Evolutionary conservation across 768 basidiomycete genomes (phyloP), one percentile per base, ranked within the genome.

Genomic region (Phylloporus sp.): DNA sequence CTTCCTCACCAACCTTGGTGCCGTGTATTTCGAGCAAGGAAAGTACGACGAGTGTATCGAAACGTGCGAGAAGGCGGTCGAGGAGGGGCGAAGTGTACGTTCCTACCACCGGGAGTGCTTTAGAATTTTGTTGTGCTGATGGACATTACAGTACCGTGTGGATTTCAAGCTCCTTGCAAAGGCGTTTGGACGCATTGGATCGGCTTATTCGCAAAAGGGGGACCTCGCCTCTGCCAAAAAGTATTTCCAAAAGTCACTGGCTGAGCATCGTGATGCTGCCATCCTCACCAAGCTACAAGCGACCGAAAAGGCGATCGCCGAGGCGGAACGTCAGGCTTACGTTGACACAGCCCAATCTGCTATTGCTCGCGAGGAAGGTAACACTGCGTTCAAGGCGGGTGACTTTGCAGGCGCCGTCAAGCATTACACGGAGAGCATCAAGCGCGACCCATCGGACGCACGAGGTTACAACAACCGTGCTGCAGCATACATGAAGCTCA

Each of bases 401-500:
- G 84, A 95, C 66, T 99, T 93, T 67, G 94, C 82, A 10, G 81
- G 77, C 10, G 88, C 95, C 1, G 94, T 99, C 56, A 92, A 90
- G 72, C 73, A 78, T 31, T 99, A 99, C 71, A 79, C 88, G 29
- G 96, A 99, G 70, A 87, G 91, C 52, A 96, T 98, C 77, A 97
- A 97, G 72, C 86, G 96, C 40, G 84, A 90, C 59, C 95, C 96
- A 33, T 65, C 69, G 29, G 96, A 99, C 62, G 79, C 95, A 13
- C 78, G 86, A 54, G 93, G 90, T 9, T 99, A 97, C 74, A 98
- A 95, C 67, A 99, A 99, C 72, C 86, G 96, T 39, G 92, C 96
- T n/a, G 86, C 92, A 23, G 94, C 92, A 20, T 97, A 96, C 71
- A 90, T 86, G 70, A 98, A 98, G 72, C 81, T 99, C 32, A 79